Evolutionary conservation across 2,329 filamentous ascomycete genomes (phyloP).

Genomic region (Pseudocercospora fijiensis): DNA sequence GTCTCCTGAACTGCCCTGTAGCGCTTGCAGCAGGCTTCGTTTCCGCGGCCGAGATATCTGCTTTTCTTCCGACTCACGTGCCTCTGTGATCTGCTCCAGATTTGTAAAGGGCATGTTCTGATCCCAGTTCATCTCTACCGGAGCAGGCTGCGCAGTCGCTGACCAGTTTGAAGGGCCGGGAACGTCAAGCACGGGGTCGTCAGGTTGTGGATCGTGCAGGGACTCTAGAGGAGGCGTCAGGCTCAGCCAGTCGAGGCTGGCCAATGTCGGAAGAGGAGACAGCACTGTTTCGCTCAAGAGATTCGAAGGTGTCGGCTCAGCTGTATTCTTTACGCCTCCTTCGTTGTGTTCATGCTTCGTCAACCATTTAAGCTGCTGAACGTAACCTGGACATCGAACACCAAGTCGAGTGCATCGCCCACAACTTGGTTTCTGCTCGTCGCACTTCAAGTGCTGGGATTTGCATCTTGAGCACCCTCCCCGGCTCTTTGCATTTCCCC

Average conservation of each 20-base stretch:
- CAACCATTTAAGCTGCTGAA: slow-evolving; percentile 18
- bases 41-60: slow-evolving; percentile 1
- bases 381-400: slow-evolving; percentile 15
- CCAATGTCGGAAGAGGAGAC: background rate
- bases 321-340: background rate
- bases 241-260: background rate
- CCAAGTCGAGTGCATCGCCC: slow-evolving; percentile 17
- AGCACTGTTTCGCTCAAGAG: background rate
- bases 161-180: background rate
- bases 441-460: slow-evolving; percentile 23
- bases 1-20: slow-evolving; percentile 14
- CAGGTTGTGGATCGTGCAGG: background rate
- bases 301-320: background rate
- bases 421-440: slow-evolving; percentile 18
- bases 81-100: background rate
- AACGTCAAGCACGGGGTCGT: background rate
- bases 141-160: background rate
- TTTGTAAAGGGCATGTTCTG: background rate
- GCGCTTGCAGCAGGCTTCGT: slow-evolving; percentile 19
- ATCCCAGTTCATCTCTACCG: background rate
- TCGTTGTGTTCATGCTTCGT: slow-evolving; percentile 13
- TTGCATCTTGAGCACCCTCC: slow-evolving; percentile 23
- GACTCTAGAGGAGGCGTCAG: background rate
- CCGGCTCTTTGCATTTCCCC: slow-evolving; percentile 9
- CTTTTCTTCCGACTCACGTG: background rate